Conservation (phyloP, 345 rosid species). For the Pseudoturritis turrita region DNA sequence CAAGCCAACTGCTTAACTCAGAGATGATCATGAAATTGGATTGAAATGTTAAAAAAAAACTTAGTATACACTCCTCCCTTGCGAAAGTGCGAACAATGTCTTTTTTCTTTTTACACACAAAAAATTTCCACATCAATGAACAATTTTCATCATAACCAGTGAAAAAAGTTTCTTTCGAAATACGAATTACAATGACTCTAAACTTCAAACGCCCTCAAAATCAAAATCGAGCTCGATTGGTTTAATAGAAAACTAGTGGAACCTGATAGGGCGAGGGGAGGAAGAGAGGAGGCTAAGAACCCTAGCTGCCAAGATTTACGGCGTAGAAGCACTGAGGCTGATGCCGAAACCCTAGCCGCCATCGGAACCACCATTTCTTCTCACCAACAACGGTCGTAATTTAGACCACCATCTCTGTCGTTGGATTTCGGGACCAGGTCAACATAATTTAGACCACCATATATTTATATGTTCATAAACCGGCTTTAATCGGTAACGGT, state of each 20-base stretch:
- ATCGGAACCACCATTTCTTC: slow-evolving; percentile 21
- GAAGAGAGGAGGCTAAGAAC: slow-evolving; percentile 4
- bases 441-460: too few species aligned
- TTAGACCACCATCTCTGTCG: too few species aligned
- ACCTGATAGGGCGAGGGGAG: slow-evolving; percentile 31
- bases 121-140: neutral
- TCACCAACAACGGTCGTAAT: neutral
- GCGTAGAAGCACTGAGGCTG: slow-evolving; percentile 8
- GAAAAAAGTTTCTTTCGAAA: neutral
- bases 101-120: too few species aligned
- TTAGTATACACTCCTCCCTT: too few species aligned
- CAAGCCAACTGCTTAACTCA: too few species aligned
- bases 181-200: neutral
- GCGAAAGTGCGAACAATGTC: too few species aligned
- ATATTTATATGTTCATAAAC: too few species aligned
- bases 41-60: too few species aligned
- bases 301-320: slow-evolving; percentile 18
- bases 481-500: neutral
- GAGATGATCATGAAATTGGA: too few species aligned
- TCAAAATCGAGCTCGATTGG: neutral
- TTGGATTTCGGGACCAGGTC: too few species aligned
- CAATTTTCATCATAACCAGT: neutral
- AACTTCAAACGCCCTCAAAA: neutral
- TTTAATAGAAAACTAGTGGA: neutral
- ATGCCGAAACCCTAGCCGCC: slow-evolving; percentile 37